Evolutionary conservation across 352 stramenopile genomes (phyloP).

Genomic region (Pythium dissotocum): DNA sequence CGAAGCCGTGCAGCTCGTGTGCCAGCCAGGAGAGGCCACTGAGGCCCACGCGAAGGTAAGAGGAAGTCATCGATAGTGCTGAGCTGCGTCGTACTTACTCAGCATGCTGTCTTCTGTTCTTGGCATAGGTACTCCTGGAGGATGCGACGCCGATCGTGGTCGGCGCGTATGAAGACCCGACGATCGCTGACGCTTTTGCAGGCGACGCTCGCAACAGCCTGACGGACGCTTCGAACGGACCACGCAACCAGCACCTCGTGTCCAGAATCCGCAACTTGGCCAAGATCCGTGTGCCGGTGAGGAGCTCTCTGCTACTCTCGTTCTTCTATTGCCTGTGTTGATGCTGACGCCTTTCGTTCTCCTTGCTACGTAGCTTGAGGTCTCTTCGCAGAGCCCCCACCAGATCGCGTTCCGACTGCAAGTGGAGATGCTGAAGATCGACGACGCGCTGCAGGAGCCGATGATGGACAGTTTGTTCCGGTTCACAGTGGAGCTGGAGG

Average conservation of each 20-base stretch:
- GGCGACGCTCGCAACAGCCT: constrained; percentile 27
- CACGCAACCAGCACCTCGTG: constrained; percentile 56
- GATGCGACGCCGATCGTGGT: constrained; percentile 65
- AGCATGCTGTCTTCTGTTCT: not conserved
- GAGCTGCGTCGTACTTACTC: not conserved
- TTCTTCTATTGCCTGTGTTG: not conserved
- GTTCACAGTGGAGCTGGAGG: constrained; percentile 47
- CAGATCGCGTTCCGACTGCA: constrained; percentile 45
- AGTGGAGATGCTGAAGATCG: constrained; percentile 66
- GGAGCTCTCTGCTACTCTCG: not conserved
- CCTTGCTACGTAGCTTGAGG: constrained; percentile 3
- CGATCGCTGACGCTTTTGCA: constrained; percentile 67
- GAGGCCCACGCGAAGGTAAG: constrained; percentile 29
- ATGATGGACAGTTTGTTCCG: constrained; percentile 58
- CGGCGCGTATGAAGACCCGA: constrained; percentile 83
- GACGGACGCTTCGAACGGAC: constrained; percentile 16
- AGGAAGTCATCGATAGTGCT: not conserved
- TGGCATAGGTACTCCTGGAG: constrained; percentile 42
- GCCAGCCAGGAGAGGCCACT: constrained; percentile 23
- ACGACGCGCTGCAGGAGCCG: constrained; percentile 58
- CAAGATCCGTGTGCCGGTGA: constrained; percentile 22
- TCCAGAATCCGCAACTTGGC: constrained; percentile 33
- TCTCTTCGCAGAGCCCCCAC: not conserved
- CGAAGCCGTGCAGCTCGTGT: constrained; percentile 65
- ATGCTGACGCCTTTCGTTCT: constrained; percentile 1